Conservation (phyloP, 2,329 filamentous ascomycete genomes). For the Epichloe coenophiala region DNA sequence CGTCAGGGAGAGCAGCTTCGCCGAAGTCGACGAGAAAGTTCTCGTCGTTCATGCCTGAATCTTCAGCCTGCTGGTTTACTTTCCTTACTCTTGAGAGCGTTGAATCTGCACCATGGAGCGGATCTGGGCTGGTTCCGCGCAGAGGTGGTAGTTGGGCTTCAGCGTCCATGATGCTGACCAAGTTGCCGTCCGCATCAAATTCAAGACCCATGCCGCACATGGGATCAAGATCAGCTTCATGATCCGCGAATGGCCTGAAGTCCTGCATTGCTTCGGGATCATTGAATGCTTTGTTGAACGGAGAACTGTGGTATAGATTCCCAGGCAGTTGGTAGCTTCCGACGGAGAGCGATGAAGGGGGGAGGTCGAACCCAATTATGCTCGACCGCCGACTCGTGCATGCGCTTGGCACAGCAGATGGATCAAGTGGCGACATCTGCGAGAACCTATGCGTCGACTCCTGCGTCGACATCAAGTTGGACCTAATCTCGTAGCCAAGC, state of each 20-base stretch:
- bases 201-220: conserved; percentile 30
- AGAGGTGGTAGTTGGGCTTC: conserved; percentile 32
- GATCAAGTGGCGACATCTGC: conserved; percentile 28
- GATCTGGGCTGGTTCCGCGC: conserved; percentile 2
- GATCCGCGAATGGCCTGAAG: conserved; percentile 22
- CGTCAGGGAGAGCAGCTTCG: conserved; percentile 25
- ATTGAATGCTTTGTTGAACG: conserved; percentile 12
- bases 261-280: conserved; percentile 10
- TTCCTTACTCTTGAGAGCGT: not conserved
- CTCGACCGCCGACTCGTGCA: conserved; percentile 17
- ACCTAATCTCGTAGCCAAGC: conserved; percentile 22
- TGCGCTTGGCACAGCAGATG: conserved; percentile 15
- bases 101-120: not conserved
- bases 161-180: conserved; percentile 27
- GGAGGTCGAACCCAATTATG: conserved; percentile 18
- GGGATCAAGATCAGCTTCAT: conserved; percentile 24
- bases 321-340: conserved; percentile 19
- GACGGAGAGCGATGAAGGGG: conserved; percentile 22
- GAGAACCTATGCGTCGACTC: conserved; percentile 25
- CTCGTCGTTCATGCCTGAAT: not conserved
- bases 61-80: not conserved
- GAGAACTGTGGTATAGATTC: conserved; percentile 21
- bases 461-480: conserved; percentile 22
- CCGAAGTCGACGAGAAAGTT: conserved; percentile 23
- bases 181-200: conserved; percentile 38